A percentile compares a stretch with the other conserved stretches of the same genome.
Evolutionary conservation across 2,329 filamentous ascomycete genomes (phyloP).

Genomic region (Elsinoe perseae): DNA sequence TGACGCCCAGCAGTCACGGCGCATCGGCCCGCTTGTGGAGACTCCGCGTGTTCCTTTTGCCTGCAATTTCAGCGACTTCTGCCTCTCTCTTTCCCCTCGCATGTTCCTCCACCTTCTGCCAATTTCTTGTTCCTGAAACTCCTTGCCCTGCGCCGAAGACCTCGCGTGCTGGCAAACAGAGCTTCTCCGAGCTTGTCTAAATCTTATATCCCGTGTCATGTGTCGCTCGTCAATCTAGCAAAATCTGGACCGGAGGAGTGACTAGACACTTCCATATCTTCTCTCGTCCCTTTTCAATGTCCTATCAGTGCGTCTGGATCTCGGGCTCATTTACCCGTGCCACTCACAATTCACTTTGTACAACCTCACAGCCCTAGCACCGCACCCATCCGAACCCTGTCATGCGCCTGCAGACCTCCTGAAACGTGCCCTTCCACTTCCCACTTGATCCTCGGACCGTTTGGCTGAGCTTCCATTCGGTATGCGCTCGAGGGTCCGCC

Average conservation of each 20-base stretch:
- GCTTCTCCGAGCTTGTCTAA: slow-evolving; percentile 7
- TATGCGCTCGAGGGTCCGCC: not conserved
- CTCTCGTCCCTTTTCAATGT: not conserved
- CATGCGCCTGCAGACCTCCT: not conserved
- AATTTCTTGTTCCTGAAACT: slow-evolving; percentile 7
- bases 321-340: slow-evolving; percentile 5
- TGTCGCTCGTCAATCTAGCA: slow-evolving; percentile 5
- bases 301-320: not conserved
- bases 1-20: not conserved
- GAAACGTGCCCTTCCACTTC: slow-evolving; percentile 10
- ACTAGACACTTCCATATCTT: not conserved
- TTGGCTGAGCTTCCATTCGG: not conserved
- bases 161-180: slow-evolving; percentile 6
- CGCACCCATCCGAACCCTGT: slow-evolving; percentile 9
- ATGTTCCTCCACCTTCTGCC: not conserved
- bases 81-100: not conserved
- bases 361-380: slow-evolving; percentile 5
- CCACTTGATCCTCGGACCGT: not conserved
- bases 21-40: slow-evolving; percentile 9
- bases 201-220: slow-evolving; percentile 2
- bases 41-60: slow-evolving; percentile 13
- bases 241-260: slow-evolving; percentile 9
- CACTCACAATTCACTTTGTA: not conserved
- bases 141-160: not conserved
- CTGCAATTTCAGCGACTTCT: slow-evolving; percentile 11